Evolutionary conservation across 73 alveolate genomes (phyloP).

Genomic region (Symbiodinium natans): DNA sequence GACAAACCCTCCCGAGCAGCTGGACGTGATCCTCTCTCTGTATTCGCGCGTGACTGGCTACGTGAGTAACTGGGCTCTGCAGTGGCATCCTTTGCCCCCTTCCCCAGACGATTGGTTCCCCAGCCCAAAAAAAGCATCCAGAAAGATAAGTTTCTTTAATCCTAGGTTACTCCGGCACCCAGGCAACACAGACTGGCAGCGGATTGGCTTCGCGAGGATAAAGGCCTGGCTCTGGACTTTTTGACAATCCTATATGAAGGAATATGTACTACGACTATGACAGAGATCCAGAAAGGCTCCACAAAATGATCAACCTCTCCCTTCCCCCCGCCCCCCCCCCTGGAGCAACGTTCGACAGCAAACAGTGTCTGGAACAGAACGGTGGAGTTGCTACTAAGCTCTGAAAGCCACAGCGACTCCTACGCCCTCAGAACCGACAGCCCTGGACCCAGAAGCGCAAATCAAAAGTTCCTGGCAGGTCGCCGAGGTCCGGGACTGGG

Average conservation of each 20-base stretch:
- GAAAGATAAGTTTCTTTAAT: neutral
- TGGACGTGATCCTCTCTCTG: constrained; percentile 60
- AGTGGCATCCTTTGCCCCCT: neutral
- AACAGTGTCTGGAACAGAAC: no score
- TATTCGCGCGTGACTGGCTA: constrained; percentile 54
- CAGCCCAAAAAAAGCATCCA: neutral
- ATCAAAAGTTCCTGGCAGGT: no score
- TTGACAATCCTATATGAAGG: no score
- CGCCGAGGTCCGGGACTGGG: constrained; percentile 53
- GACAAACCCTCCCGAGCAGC: constrained; percentile 66
- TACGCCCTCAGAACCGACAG: neutral
- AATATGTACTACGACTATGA: no score
- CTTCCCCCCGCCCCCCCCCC: no score
- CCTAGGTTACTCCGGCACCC: neutral
- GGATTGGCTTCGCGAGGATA: constrained; percentile 52
- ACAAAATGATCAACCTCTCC: no score
- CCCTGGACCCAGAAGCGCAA: neutral
- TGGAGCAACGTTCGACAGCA: no score
- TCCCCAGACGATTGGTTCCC: no score
- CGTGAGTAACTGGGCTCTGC: neutral
- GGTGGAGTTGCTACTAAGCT: no score
- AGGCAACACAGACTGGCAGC: constrained; percentile 54
- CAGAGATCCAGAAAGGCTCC: no score
- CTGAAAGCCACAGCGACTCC: no score
- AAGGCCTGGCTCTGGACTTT: neutral